Evolutionary conservation across 192 early-diverging fungal species (phyloP).

Genomic region (Podila epigama): DNA sequence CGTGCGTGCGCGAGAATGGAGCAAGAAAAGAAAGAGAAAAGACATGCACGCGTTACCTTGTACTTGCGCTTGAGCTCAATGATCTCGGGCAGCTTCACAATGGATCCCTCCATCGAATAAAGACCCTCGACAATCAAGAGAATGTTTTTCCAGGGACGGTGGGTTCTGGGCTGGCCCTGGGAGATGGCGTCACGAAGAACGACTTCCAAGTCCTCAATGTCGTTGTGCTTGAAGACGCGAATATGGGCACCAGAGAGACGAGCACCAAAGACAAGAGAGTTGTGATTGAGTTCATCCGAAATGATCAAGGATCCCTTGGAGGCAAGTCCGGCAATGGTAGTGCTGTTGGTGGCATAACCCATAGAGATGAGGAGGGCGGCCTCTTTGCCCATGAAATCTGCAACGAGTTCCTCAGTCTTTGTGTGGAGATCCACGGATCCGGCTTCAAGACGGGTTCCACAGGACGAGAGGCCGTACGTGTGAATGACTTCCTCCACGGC

Average conservation of each 20-base stretch:
- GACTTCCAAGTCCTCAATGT: slow-evolving; percentile 77
- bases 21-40: background rate
- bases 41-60: slow-evolving; percentile 57
- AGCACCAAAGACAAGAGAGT: slow-evolving; percentile 93
- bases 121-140: slow-evolving; percentile 95
- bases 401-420: slow-evolving; percentile 85
- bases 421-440: slow-evolving; percentile 72
- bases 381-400: slow-evolving; percentile 90
- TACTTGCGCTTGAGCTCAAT: slow-evolving; percentile 90
- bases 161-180: slow-evolving; percentile 96
- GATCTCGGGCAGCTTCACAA: slow-evolving; percentile 87
- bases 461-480: slow-evolving; percentile 75
- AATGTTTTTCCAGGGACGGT: slow-evolving; percentile 99
- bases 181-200: slow-evolving; percentile 88
- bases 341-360: slow-evolving; percentile 98
- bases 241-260: slow-evolving; percentile 90
- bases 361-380: slow-evolving; percentile 89
- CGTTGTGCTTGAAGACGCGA: slow-evolving; percentile 95
- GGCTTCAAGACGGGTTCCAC: slow-evolving; percentile 73
- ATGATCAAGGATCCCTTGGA: slow-evolving; percentile 89
- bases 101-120: slow-evolving; percentile 98
- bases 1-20: too few species aligned
- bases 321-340: slow-evolving; percentile 89
- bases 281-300: slow-evolving; percentile 96
- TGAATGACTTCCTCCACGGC: slow-evolving; percentile 81